Conservation (phyloP, 163 green algal species). For the Scenedesmus sp. region DNA sequence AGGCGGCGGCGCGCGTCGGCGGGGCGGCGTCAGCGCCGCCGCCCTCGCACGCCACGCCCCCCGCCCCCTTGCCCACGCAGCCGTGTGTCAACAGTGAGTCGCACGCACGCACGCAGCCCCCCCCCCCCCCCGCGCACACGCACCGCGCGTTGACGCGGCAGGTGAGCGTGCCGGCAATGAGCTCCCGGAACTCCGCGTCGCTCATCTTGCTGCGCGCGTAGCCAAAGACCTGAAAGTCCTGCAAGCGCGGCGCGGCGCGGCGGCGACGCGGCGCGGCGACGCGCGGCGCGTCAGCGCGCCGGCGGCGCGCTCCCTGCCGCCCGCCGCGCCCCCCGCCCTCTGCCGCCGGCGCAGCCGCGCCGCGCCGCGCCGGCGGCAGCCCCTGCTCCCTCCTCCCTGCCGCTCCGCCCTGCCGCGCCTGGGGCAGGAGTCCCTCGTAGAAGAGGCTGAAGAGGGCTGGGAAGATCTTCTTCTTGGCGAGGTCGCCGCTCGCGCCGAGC, state of each 20-base stretch:
- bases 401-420: too few species aligned
- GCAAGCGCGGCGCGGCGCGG: slow-evolving; percentile 1
- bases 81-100: too few species aligned
- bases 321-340: too few species aligned
- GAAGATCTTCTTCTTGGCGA: slow-evolving; percentile 98
- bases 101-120: background rate
- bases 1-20: background rate
- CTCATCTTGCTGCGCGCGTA: slow-evolving; percentile 95
- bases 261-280: too few species aligned
- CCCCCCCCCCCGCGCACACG: background rate
- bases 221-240: slow-evolving; percentile 85
- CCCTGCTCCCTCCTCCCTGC: too few species aligned
- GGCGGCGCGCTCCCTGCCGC: background rate
- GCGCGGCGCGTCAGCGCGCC: too few species aligned
- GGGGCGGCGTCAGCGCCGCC: too few species aligned
- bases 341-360: background rate
- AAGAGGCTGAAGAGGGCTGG: slow-evolving; percentile 96
- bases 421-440: slow-evolving; percentile 91
- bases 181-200: slow-evolving; percentile 86
- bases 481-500: slow-evolving; percentile 87
- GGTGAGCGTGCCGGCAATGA: slow-evolving; percentile 83
- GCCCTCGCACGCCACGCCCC: too few species aligned
- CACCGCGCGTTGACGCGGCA: slow-evolving; percentile 82
- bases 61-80: too few species aligned
- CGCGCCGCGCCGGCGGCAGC: background rate